A percentile compares a stretch with the other conserved stretches of the same genome.
Conservation (phyloP, 2,329 filamentous ascomycete genomes). For the Fusarium sp. region DNA sequence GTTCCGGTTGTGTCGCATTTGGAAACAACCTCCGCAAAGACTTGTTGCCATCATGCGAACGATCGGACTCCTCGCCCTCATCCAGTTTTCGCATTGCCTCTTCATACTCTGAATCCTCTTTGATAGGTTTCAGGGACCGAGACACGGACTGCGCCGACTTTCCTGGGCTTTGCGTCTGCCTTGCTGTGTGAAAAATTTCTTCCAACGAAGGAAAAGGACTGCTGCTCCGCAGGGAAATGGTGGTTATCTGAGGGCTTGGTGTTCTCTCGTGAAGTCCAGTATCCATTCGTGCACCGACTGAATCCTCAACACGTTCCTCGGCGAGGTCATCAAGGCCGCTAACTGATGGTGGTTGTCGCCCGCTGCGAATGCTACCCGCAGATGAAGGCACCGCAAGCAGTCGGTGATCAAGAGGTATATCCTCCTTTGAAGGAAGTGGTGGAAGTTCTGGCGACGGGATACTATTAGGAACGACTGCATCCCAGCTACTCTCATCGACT, state of each 20-base stretch:
- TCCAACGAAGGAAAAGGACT: constrained; percentile 51
- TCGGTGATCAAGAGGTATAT: constrained; percentile 13
- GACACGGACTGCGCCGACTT: constrained; percentile 46
- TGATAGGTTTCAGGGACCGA: constrained; percentile 42
- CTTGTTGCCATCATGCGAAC: constrained; percentile 40
- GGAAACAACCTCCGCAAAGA: constrained; percentile 48
- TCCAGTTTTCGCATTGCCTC: constrained; percentile 59
- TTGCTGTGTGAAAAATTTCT: constrained; percentile 57
- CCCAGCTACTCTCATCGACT: constrained; percentile 19
- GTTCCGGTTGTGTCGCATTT: constrained; percentile 48
- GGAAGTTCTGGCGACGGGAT: constrained; percentile 31
- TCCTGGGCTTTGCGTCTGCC: constrained; percentile 50
- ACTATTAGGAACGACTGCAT: constrained; percentile 42
- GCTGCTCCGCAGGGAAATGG: constrained; percentile 46
- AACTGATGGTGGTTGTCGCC: constrained; percentile 61
- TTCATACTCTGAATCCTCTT: constrained; percentile 54
- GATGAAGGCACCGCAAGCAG: constrained; percentile 33
- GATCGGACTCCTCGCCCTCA: constrained; percentile 47
- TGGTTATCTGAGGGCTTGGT: constrained; percentile 27
- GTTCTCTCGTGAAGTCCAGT: constrained; percentile 26
- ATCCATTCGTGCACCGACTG: constrained; percentile 40
- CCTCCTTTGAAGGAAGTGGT: constrained; percentile 18
- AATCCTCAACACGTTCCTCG: constrained; percentile 36
- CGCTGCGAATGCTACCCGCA: constrained; percentile 57
- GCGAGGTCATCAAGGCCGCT: constrained; percentile 50